Evolutionary conservation across 192 early-diverging fungal genomes (phyloP), one percentile per base, ranked within the genome.

Genomic region (Rhizoclosmatium globosum): DNA sequence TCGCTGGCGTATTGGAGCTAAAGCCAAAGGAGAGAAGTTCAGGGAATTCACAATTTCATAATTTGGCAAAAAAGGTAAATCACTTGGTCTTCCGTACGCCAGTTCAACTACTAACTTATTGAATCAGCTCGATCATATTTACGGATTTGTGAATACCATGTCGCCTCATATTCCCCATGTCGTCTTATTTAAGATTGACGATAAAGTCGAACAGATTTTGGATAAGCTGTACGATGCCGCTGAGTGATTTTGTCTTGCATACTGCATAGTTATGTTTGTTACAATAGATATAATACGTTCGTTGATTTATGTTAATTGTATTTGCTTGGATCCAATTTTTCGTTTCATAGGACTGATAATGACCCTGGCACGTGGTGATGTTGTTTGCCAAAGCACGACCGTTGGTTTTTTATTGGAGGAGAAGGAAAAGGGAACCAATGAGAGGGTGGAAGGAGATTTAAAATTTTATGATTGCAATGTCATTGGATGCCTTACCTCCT

Each of bases 21-120:
- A 56, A 78, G 68, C 77, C 77, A 19, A 66, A 53, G 11, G 66
- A 68, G 47, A n/a, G 77, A 21, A 19, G 17, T 19, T 23, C 7
- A 4, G 77, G 77, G 39, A 78, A 80, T 58, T 41, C 64, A 4
- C 79, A 80, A 71, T 80, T 80, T 60, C 23, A 56, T 17, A 80
- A 80, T 45, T 43, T 80, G 61, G 64, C 71, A 31, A 60, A 17
- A 41, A 64, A 45, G 45, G 9, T 75, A 60, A 48, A 48, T 21
- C 17, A 78, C 56, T 11, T 68, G 64, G 67, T 19, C 31, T 31
- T 31, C 31, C 0, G 31, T 0, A 31, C 31, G 31, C 31, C 50
- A 53, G 17, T 17, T 53, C 50, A 13, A 53, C 6, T 13, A 53
- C 6, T 17, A 7, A 53, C 6, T 7, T 17, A 53, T 53, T 53